Percentiles rank a stretch among this genome's conserved stretches.
phyloP scores from a whole-genome alignment of 345 rosid genomes.

The Pelargonium nanum region DNA sequence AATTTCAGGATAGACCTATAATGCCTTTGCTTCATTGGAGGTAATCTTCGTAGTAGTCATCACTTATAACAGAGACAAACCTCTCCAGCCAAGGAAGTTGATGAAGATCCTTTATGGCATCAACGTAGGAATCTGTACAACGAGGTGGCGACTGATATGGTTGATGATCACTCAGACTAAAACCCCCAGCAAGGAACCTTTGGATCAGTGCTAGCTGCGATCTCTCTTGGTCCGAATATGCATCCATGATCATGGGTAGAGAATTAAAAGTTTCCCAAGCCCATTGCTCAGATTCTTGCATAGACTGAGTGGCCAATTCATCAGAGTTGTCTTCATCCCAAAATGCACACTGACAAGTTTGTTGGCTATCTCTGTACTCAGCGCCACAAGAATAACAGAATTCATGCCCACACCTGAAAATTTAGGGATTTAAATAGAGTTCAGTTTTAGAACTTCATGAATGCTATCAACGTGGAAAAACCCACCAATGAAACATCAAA shows the following conservation, averaged over 20 bases:
- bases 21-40: constrained; percentile 43
- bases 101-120: constrained; percentile 88
- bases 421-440: constrained; percentile 6
- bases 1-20: constrained; percentile 8
- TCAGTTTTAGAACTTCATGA: constrained; percentile 3
- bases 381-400: constrained; percentile 95
- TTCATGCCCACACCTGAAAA: constrained; percentile 80
- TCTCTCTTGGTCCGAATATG: constrained; percentile 91
- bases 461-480: too few species aligned
- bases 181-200: constrained; percentile 89
- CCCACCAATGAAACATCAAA: too few species aligned
- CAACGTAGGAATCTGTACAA: constrained; percentile 76
- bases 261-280: constrained; percentile 89
- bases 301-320: constrained; percentile 39
- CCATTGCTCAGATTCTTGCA: constrained; percentile 91
- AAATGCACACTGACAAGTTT: constrained; percentile 76
- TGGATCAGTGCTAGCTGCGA: constrained; percentile 87
- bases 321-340: constrained; percentile 81
- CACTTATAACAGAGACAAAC: constrained; percentile 92
- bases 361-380: constrained; percentile 64
- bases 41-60: constrained; percentile 76
- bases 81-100: constrained; percentile 99
- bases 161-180: constrained; percentile 77
- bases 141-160: constrained; percentile 85
- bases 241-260: constrained; percentile 73